Base-by-base conservation (phyloP, 305 asterid genomes). In the Rubia peregrina region DNA sequence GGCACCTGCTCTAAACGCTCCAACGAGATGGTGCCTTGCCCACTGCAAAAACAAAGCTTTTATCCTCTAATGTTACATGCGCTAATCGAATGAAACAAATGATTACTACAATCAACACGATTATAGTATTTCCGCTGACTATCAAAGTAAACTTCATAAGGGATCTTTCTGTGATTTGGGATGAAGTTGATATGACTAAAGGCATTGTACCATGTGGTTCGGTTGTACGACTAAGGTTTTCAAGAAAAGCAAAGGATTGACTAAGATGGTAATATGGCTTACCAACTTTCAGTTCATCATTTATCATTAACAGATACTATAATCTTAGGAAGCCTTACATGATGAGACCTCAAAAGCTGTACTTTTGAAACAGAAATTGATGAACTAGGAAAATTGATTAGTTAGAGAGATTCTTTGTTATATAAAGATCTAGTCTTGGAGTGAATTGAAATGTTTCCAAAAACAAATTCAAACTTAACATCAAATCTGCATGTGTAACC, bases 1-100 rank as follows among this genome's bases (percentile, higher is more conserved):
- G 95, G 92, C 38, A 80, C 88, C 79, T 89, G 95, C 78, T 89
- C 96, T 85, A 91, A 78, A 55, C 91, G 85, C 86, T 93, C 96
- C 75, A 90, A 80, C 13, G 95, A 81, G 66, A 87, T 75, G 42
- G 97, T 94, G 71, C 99, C 99, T 79, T 91, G 96, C 49, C 99
- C 99, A 82, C 96, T 91, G 88, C 71, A 68, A 77, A 64, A 42
- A 22, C 21, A 61, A 42, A 46, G 60, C 48, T 67, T 43, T 14
- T n/a, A 5, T 1, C 38, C 61, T 9, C 67, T 21, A 22, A 70
- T 21, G 19, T 36, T 71, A 59, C 22, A 11, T 14, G 3, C 30
- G 68, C 13, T 26, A 63, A 4, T n/a, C 3, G 3, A 22, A 10
- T 33, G n/a, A 63, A 71, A 49, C 48, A 48, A 44, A 48, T n/a